phyloP scores from a whole-genome alignment of 306 rosid genomes.

The Malus sieversii region DNA sequence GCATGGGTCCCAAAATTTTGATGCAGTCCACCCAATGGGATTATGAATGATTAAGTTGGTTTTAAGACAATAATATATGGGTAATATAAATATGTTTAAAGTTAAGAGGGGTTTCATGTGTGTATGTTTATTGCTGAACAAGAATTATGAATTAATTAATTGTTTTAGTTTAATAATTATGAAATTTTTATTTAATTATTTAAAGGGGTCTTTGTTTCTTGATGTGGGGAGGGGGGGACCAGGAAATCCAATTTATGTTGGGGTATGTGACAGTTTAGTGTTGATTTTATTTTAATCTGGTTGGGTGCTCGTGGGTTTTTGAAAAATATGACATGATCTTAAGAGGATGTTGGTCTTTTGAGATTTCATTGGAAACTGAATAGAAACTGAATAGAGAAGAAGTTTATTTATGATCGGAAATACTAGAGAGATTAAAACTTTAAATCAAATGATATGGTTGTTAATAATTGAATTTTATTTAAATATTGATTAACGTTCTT shows the following conservation, averaged over 20 bases:
- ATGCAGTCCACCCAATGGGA: conserved; percentile 46
- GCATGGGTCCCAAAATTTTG: conserved; percentile 47
- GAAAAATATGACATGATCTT: conserved; percentile 72
- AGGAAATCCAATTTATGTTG: conserved; percentile 47
- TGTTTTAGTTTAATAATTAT: not conserved
- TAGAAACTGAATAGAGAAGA: conserved; percentile 32
- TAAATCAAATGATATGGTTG: too few species aligned
- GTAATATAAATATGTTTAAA: conserved; percentile 14
- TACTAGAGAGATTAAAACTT: too few species aligned
- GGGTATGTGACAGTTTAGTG: conserved; percentile 39
- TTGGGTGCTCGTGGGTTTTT: conserved; percentile 95
- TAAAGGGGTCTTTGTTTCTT: not conserved
- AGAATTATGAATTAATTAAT: not conserved
- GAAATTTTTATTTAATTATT: not conserved
- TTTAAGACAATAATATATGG: conserved; percentile 34
- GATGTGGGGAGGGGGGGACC: conserved; percentile 56
- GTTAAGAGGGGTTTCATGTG: not conserved
- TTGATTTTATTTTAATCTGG: conserved; percentile 32
- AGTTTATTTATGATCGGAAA: not conserved
- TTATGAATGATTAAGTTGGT: conserved; percentile 32
- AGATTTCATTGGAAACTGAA: conserved; percentile 70
- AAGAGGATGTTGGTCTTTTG: conserved; percentile 93
- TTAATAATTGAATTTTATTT: too few species aligned
- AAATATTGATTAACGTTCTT: too few species aligned
- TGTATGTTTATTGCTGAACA: conserved; percentile 11